Evolutionary conservation across 1,284 basidiomycete genomes (phyloP).

Genomic region (Pyrrhoderma lamaoense): DNA sequence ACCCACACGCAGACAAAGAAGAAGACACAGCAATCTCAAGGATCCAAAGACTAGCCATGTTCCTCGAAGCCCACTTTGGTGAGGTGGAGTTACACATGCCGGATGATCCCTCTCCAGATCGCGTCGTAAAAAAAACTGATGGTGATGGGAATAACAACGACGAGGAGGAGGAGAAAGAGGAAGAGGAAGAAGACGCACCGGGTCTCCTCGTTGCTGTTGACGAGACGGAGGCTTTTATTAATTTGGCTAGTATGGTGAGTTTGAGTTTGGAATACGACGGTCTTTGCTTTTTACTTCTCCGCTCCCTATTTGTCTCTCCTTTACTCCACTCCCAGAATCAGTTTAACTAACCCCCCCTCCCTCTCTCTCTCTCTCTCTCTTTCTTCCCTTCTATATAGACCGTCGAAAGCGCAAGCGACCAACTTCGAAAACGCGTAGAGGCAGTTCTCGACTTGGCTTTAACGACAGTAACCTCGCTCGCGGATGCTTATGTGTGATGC

Average conservation of each 20-base stretch:
- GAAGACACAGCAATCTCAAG: conserved; percentile 43
- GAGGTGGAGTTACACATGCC: conserved; percentile 79
- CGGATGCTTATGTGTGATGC: conserved; percentile 57
- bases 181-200: conserved; percentile 40
- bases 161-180: conserved; percentile 45
- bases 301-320: too few relatives aligned
- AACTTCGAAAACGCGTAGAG: conserved; percentile 72
- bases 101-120: conserved; percentile 27
- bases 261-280: too few relatives aligned
- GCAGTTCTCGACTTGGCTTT: conserved; percentile 85
- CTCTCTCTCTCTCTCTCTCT: too few relatives aligned
- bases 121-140: too few relatives aligned
- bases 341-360: too few relatives aligned
- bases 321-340: conserved; percentile 10
- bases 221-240: conserved; percentile 70
- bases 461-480: conserved; percentile 78
- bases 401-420: conserved; percentile 63
- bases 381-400: conserved; percentile 40
- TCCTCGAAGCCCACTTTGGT: conserved; percentile 93
- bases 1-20: conserved; percentile 44
- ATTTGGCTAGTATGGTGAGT: conserved; percentile 65
- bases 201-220: conserved; percentile 74
- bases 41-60: conserved; percentile 78
- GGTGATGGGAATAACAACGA: too few relatives aligned
- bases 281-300: too few relatives aligned